Evolutionary conservation across 305 asterid species (phyloP).

Genomic region (Fraxinus velutina): DNA sequence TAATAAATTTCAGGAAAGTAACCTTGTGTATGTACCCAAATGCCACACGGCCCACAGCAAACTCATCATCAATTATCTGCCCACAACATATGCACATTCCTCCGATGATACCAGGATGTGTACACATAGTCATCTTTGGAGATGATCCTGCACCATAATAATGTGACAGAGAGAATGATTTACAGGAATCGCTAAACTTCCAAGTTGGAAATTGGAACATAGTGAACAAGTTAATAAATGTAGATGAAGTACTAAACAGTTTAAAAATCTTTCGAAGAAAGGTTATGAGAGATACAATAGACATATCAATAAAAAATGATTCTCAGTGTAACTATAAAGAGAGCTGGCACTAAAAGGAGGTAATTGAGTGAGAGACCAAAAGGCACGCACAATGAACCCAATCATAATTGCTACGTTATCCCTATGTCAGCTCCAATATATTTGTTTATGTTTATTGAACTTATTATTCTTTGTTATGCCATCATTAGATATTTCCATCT

Average conservation of each 20-base stretch:
- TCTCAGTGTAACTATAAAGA: background rate
- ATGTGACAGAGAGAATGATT: background rate
- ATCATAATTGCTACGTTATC: background rate
- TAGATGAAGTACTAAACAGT: background rate
- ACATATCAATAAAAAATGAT: background rate
- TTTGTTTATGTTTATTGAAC: background rate
- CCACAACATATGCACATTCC: slow-evolving; percentile 93
- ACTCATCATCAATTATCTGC: slow-evolving; percentile 54
- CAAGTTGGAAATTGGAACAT: background rate
- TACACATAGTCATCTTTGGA: slow-evolving; percentile 27
- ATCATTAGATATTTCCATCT: background rate
- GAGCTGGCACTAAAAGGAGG: background rate
- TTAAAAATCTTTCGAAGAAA: background rate
- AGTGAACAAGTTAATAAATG: background rate
- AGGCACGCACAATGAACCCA: background rate
- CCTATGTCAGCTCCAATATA: background rate
- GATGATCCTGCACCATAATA: slow-evolving; percentile 33
- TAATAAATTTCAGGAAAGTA: background rate
- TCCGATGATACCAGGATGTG: slow-evolving; percentile 75
- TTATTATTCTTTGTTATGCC: background rate
- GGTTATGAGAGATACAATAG: slow-evolving; percentile 1
- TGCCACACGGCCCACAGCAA: slow-evolving; percentile 73
- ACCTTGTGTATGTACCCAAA: slow-evolving; percentile 62
- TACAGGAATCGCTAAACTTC: background rate
- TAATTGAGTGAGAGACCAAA: background rate